phyloP scores from a whole-genome alignment of 805 yeast genomes.

The Wickerhamomyces ciferrii region DNA sequence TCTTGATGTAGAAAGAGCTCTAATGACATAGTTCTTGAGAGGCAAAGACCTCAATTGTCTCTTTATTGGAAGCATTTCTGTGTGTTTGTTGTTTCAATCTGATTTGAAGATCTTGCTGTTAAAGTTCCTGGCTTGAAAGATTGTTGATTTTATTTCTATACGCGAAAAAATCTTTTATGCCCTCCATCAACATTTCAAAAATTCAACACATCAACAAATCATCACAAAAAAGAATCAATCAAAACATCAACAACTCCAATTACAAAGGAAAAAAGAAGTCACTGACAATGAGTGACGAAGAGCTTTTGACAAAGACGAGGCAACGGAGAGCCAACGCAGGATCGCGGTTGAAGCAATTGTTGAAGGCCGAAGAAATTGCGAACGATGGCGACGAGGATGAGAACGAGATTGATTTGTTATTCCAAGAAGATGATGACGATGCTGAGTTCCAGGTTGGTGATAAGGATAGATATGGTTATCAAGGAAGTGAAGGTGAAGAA shows the following conservation, averaged over 20 bases:
- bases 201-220: too few relatives aligned
- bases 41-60: background rate
- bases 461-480: slow-evolving; percentile 18
- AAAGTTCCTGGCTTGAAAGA: too few relatives aligned
- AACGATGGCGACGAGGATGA: slow-evolving; percentile 59
- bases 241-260: slow-evolving; percentile 1
- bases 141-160: too few relatives aligned
- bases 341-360: slow-evolving; percentile 64
- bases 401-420: slow-evolving; percentile 65
- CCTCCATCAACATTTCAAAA: too few relatives aligned
- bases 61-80: background rate
- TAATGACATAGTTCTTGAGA: background rate
- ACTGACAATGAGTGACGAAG: slow-evolving; percentile 7
- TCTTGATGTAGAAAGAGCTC: background rate
- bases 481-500: slow-evolving; percentile 21
- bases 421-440: slow-evolving; percentile 59
- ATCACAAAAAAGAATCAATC: background rate
- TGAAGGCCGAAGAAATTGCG: slow-evolving; percentile 57
- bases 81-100: too few relatives aligned
- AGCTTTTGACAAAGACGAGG: slow-evolving; percentile 66
- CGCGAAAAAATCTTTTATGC: too few relatives aligned
- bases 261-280: too few relatives aligned
- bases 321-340: slow-evolving; percentile 88
- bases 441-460: slow-evolving; percentile 34
- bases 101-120: too few relatives aligned